Base-by-base conservation (phyloP, 2,329 filamentous ascomycete genomes). In the Aspergillus phoenicis region DNA sequence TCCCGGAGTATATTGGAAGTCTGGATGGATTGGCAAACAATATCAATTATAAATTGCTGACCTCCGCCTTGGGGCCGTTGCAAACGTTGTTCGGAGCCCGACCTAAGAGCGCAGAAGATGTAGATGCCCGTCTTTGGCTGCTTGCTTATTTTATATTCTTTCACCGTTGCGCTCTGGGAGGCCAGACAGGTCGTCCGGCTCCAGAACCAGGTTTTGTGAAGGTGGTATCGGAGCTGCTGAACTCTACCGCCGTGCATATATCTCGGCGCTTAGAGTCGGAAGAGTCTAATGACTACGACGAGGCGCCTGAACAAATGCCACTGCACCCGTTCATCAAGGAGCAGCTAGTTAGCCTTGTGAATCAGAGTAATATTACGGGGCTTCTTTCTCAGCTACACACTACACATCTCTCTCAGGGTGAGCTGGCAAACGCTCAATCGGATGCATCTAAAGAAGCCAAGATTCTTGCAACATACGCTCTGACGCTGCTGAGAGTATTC, bases 401-500 rank as follows among this genome's bases (percentile, higher is more conserved):
- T 17, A 71, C 73, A 8, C 57, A 58, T 41, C 17, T 67, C 7
- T 66, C 67, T 15, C 67, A 68, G 43, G 66, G 66, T 28, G 69
- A 68, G 15, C 33, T 67, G 33, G 66, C 66, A 17, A 60, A 65
- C 47, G 59, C 60, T 15, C 54, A 71, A 68, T 63, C 77, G 65
- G 71, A 79, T 70, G 69, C 81, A 22, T 78, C 79, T 7, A 80
- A 84, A 60, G 86, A 90, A 71, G 89, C 91, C 2, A 90, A 89
- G 66, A 80, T 91, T 11, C 81, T 97, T 41, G 92, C 94, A 11
- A 91, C 90, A 28, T 98, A 97, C 72, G 91, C 93, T 2, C 81
- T 98, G 41, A 93, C 91, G 0, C 80, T 99, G 3, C 81, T 98
- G 4, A 87, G 91, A 61, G 93, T 93, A 68, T 98, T 98, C 66